Evolutionary conservation across 768 basidiomycete species (phyloP).

Genomic region (Amanita rubescens): DNA sequence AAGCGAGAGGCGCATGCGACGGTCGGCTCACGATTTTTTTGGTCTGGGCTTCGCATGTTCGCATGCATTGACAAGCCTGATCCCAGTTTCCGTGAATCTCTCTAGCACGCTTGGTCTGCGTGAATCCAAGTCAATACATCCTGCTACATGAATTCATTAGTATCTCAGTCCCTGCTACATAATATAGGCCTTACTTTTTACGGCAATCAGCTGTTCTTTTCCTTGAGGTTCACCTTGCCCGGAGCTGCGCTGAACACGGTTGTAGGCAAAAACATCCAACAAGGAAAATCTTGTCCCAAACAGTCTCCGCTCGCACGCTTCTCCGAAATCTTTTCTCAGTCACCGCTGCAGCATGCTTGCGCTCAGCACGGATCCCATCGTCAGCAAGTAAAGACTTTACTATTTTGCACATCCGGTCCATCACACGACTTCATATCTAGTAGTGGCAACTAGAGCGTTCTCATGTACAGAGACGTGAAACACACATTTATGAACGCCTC

Average conservation of each 20-base stretch:
- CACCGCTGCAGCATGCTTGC: constrained; percentile 3
- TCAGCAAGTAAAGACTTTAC: neutral
- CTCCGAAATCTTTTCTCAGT: constrained; percentile 2
- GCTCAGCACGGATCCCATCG: constrained; percentile 4
- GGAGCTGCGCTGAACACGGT: constrained; percentile 3
- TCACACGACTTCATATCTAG: neutral
- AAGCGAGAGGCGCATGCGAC: constrained; percentile 16
- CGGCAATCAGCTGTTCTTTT: constrained; percentile 5
- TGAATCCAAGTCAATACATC: constrained; percentile 10
- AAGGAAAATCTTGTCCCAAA: constrained; percentile 3
- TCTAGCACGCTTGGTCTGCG: constrained; percentile 14
- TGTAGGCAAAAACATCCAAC: neutral
- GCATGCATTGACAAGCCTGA: constrained; percentile 30
- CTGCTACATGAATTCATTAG: constrained; percentile 4
- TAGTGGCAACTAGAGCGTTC: neutral
- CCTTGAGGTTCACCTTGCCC: neutral
- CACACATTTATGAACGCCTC: neutral
- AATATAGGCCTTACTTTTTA: constrained; percentile 2
- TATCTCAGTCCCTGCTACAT: constrained; percentile 8
- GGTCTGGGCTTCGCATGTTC: constrained; percentile 20
- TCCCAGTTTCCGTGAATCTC: constrained; percentile 10
- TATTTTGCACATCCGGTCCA: neutral
- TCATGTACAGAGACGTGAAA: constrained; percentile 1
- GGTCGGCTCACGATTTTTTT: constrained; percentile 5
- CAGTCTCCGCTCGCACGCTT: constrained; percentile 1